Conservation (phyloP, 2,329 filamentous ascomycete genomes). For the Remersonia thermophila region DNA sequence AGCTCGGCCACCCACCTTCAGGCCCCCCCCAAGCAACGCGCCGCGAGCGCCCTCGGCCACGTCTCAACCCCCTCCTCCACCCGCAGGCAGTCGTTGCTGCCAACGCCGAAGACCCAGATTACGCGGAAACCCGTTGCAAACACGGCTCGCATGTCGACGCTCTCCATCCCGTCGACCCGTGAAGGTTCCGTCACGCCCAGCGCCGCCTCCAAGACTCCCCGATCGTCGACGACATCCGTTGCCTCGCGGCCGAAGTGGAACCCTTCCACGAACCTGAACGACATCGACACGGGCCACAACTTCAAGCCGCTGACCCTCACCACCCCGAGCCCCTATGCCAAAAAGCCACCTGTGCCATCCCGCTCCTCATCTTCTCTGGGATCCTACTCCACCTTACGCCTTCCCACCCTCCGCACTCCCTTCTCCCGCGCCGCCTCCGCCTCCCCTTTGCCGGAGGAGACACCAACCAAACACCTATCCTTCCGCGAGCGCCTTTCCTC, state of each 20-base stretch:
- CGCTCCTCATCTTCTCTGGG: constrained; percentile 28
- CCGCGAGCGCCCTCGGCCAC: constrained; percentile 34
- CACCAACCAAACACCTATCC: constrained; percentile 32
- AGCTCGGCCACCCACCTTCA: constrained; percentile 16
- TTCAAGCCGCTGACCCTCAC: constrained; percentile 51
- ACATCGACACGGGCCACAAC: constrained; percentile 55
- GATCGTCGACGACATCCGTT: constrained; percentile 31
- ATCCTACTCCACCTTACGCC: constrained; percentile 10
- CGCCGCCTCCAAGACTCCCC: constrained; percentile 26
- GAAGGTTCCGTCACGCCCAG: constrained; percentile 40
- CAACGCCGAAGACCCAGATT: constrained; percentile 29
- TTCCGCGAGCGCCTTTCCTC: constrained; percentile 41
- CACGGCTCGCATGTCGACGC: constrained; percentile 30
- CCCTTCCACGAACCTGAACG: constrained; percentile 47
- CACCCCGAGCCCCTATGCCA: constrained; percentile 46
- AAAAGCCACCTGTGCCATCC: constrained; percentile 30
- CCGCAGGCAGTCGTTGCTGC: constrained; percentile 36
- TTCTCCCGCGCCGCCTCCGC: constrained; percentile 34
- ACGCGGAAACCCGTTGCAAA: constrained; percentile 30
- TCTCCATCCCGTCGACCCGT: constrained; percentile 25
- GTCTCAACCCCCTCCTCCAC: constrained; percentile 31
- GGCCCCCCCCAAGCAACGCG: constrained; percentile 33
- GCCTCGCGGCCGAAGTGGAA: constrained; percentile 63
- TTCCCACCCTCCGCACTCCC: constrained; percentile 38
- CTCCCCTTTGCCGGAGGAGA: constrained; percentile 34